Percentiles rank a stretch among this genome's conserved stretches.
Conservation (phyloP, 805 yeast genomes). For the Starmerella scarabaei region DNA sequence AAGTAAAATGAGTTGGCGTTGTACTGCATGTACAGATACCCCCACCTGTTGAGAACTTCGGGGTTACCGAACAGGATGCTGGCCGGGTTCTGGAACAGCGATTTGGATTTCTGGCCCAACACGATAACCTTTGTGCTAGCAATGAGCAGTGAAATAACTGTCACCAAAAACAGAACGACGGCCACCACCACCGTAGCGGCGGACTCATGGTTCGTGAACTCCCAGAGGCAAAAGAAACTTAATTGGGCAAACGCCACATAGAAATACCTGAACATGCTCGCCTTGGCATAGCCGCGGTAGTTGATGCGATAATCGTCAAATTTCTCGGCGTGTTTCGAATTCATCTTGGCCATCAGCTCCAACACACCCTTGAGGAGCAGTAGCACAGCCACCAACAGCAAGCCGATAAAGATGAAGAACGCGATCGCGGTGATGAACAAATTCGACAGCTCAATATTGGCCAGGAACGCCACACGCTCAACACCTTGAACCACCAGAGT, state of each 20-base stretch:
- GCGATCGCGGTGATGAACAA: conserved; percentile 77
- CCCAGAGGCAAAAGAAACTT: conserved; percentile 74
- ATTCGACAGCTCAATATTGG: conserved; percentile 75
- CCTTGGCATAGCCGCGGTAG: conserved; percentile 49
- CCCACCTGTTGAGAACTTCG: conserved; percentile 68
- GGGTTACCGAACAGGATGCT: conserved; percentile 78
- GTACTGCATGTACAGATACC: conserved; percentile 84
- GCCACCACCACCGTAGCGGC: conserved; percentile 76
- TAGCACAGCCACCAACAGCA: conserved; percentile 46
- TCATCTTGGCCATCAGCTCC: conserved; percentile 51
- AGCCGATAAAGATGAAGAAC: conserved; percentile 63
- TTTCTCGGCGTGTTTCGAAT: conserved; percentile 46
- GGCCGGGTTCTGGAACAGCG: conserved; percentile 79
- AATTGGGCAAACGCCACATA: conserved; percentile 82
- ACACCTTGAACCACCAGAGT: conserved; percentile 81
- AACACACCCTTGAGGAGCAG: conserved; percentile 52
- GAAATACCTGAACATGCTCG: conserved; percentile 71
- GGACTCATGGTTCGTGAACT: conserved; percentile 70
- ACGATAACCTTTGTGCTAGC: conserved; percentile 63
- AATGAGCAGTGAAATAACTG: conserved; percentile 47
- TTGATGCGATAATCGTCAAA: conserved; percentile 66
- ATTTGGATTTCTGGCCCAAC: conserved; percentile 60
- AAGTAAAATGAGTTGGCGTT: conserved; percentile 81
- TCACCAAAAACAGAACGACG: conserved; percentile 47
- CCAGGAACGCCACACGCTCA: conserved; percentile 75